phyloP scores from a whole-genome alignment of 2,329 filamentous ascomycete genomes.

The Diplocarpon mali region DNA sequence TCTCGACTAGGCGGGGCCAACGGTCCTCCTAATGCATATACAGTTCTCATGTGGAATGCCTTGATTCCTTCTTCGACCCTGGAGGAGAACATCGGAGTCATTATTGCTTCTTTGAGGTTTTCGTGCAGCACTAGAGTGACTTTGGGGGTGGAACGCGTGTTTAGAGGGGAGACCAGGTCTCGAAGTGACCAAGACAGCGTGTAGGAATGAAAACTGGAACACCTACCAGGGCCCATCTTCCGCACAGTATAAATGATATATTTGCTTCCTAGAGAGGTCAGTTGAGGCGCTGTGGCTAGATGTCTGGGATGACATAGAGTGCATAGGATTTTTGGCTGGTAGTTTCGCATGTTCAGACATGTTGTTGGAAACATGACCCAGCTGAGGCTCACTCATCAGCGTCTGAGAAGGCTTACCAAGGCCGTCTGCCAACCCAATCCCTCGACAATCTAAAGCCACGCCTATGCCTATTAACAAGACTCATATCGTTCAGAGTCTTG shows the following conservation, averaged over 20 bases:
- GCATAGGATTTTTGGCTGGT: not conserved
- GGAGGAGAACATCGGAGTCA: too few species aligned
- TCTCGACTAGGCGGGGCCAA: not conserved
- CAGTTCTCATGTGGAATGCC: not conserved
- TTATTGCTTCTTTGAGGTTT: too few species aligned
- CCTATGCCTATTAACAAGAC: conserved; percentile 10
- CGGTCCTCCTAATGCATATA: not conserved
- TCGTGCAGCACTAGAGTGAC: too few species aligned
- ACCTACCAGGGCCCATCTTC: conserved; percentile 1
- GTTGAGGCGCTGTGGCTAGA: not conserved
- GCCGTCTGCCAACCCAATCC: conserved; percentile 12
- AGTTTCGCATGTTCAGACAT: not conserved
- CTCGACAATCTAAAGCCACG: conserved; percentile 10
- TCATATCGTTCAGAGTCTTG: conserved; percentile 3
- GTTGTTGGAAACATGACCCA: not conserved
- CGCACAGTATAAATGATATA: conserved; percentile 4
- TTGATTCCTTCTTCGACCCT: not conserved
- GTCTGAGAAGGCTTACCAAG: conserved; percentile 9
- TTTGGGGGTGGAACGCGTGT: too few species aligned
- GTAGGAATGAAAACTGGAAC: not conserved
- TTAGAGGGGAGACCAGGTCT: not conserved
- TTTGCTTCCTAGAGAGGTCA: conserved; percentile 4
- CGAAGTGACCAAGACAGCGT: not conserved
- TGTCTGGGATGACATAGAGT: not conserved
- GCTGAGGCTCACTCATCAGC: not conserved